A percentile compares a stretch with the other conserved stretches of the same genome.
phyloP scores from a whole-genome alignment of 2,329 filamentous ascomycete species.

The Claviceps capensis region DNA sequence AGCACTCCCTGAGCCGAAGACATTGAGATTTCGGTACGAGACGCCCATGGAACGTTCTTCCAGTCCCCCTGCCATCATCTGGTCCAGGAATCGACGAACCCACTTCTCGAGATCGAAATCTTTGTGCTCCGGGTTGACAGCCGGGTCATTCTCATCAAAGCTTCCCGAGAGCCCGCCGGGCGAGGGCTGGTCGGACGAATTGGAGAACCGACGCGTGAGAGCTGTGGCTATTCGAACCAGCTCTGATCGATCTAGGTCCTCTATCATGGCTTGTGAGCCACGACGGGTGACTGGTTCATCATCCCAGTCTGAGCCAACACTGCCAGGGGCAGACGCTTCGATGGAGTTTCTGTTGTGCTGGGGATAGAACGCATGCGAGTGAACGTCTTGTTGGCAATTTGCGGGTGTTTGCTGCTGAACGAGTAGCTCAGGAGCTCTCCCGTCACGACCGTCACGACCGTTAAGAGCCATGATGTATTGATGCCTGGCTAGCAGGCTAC shows the following conservation, averaged over 20 bases:
- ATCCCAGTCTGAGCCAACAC: background rate
- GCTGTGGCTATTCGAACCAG: slow-evolving; percentile 26
- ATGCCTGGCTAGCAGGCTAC: background rate
- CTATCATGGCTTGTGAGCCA: slow-evolving; percentile 12
- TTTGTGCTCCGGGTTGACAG: slow-evolving; percentile 23
- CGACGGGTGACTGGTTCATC: slow-evolving; percentile 4
- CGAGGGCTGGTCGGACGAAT: slow-evolving; percentile 8
- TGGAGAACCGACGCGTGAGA: slow-evolving; percentile 22
- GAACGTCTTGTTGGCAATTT: background rate
- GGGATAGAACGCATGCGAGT: background rate
- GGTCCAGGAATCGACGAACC: slow-evolving; percentile 23
- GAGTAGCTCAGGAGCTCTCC: background rate
- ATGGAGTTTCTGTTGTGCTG: background rate
- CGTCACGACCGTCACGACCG: background rate
- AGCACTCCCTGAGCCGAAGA: slow-evolving; percentile 52
- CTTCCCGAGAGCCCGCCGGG: slow-evolving; percentile 9
- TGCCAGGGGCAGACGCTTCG: background rate
- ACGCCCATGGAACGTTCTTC: slow-evolving; percentile 42
- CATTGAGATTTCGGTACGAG: slow-evolving; percentile 49
- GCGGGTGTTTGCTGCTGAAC: background rate
- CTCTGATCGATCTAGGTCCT: slow-evolving; percentile 21
- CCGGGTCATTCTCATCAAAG: slow-evolving; percentile 17
- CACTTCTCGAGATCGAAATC: slow-evolving; percentile 29
- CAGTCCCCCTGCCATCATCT: slow-evolving; percentile 41
- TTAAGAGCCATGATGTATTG: background rate